These are phyloP conservation scores for Blastocladiella emersonii DNA, from an alignment of 371 early-diverging fungal genomes.

Conservation along the genomic window DNA sequence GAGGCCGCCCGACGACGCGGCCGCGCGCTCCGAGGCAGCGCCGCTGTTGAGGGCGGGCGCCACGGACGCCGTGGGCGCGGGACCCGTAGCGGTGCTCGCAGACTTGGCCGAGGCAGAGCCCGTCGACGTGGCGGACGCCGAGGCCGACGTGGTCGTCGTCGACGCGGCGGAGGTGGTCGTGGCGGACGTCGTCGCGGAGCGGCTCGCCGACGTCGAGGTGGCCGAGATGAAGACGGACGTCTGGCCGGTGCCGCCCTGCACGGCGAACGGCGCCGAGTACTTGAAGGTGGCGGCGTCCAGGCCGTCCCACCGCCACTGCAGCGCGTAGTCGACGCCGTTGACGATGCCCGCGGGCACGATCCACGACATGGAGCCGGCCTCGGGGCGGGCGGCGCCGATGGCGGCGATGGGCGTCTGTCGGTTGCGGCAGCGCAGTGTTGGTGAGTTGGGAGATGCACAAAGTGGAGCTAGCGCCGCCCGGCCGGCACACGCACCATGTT, in stretches of 20 bases:
- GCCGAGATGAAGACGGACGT: not conserved
- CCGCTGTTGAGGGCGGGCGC: too few species aligned
- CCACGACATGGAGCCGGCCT: not conserved
- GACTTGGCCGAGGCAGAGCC: not conserved
- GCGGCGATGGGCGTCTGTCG: too few species aligned
- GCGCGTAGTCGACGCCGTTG: not conserved
- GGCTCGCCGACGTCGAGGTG: not conserved
- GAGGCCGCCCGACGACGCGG: too few species aligned
- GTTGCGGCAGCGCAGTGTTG: too few species aligned
- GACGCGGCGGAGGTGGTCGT: not conserved
- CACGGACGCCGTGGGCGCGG: too few species aligned
- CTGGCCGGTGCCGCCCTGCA: not conserved
- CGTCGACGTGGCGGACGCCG: not conserved
- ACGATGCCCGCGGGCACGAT: not conserved
- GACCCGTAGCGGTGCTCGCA: too few species aligned
- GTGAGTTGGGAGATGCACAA: too few species aligned
- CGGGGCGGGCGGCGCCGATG: not conserved
- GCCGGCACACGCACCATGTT: too few species aligned
- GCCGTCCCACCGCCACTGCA: slow-evolving; percentile 1
- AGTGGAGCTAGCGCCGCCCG: too few species aligned
- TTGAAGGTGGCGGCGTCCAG: not conserved
- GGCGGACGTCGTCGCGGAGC: not conserved
- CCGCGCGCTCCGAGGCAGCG: too few species aligned
- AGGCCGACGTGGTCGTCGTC: not conserved
- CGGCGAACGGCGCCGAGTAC: not conserved